phyloP scores from a whole-genome alignment of 257 asterid species.

The Solanum bulbocastanum region DNA sequence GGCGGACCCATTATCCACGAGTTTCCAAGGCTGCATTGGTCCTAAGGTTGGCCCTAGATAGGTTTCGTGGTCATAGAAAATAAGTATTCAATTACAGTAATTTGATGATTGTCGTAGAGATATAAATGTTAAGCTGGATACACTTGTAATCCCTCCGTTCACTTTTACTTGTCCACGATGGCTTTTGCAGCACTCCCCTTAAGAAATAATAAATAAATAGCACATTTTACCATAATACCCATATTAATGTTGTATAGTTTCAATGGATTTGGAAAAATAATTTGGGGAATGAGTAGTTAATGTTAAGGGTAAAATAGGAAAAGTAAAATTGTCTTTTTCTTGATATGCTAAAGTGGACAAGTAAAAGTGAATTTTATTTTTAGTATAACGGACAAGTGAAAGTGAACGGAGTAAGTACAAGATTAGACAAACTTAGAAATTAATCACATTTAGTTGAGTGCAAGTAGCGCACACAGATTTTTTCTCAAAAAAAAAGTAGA shows the following conservation, averaged over 20 bases:
- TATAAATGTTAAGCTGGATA: background rate
- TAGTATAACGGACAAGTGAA: background rate
- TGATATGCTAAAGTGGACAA: background rate
- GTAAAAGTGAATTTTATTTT: background rate
- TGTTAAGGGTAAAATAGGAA: background rate
- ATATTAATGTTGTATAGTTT: background rate
- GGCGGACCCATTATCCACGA: background rate
- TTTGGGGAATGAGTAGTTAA: background rate
- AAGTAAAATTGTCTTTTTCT: background rate
- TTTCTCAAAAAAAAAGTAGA: too few species aligned
- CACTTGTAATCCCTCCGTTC: background rate
- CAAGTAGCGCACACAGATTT: background rate
- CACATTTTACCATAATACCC: background rate
- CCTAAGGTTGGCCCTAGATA: background rate
- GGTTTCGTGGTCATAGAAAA: background rate
- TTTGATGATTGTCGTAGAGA: background rate
- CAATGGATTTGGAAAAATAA: background rate
- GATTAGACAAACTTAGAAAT: background rate
- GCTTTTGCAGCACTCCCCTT: background rate
- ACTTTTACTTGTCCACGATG: background rate
- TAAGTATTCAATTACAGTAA: background rate
- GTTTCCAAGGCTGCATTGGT: background rate
- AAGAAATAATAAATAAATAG: background rate
- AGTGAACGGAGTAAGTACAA: background rate
- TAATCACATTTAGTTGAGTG: background rate